phyloP scores from a whole-genome alignment of 2,329 filamentous ascomycete species.

The Monilinia aucupariae region DNA sequence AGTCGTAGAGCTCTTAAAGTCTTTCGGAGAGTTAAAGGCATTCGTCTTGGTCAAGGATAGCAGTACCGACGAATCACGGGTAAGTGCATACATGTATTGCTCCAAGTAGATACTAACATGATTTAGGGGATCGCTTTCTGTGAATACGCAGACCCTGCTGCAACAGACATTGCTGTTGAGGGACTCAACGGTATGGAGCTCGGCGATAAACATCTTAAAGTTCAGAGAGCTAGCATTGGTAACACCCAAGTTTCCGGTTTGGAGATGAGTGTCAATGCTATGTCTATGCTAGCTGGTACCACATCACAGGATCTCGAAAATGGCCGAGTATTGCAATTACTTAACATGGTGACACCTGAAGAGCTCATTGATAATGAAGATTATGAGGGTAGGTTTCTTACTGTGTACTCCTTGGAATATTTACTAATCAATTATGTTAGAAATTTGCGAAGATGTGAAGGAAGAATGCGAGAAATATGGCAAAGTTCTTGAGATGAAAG shows the following conservation, averaged over 20 bases:
- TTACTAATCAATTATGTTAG: slow-evolving; percentile 41
- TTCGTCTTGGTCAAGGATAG: slow-evolving; percentile 86
- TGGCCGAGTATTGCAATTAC: slow-evolving; percentile 78
- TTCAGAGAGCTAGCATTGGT: slow-evolving; percentile 84
- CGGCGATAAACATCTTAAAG: slow-evolving; percentile 78
- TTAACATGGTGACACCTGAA: slow-evolving; percentile 98
- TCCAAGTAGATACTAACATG: slow-evolving; percentile 31
- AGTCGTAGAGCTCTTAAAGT: slow-evolving; percentile 79
- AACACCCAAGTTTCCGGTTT: slow-evolving; percentile 87
- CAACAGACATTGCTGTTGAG: slow-evolving; percentile 81
- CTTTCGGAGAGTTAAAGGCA: slow-evolving; percentile 89
- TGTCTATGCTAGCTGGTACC: slow-evolving; percentile 94
- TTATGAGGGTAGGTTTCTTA: slow-evolving; percentile 68
- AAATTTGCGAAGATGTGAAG: slow-evolving; percentile 91
- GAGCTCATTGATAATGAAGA: slow-evolving; percentile 92
- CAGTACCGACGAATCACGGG: slow-evolving; percentile 78
- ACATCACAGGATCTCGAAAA: slow-evolving; percentile 72
- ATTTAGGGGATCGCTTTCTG: slow-evolving; percentile 87
- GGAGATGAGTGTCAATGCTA: slow-evolving; percentile 94
- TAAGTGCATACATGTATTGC: slow-evolving; percentile 45
- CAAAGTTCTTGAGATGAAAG: slow-evolving; percentile 78
- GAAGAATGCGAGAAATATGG: slow-evolving; percentile 95
- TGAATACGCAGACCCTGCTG: slow-evolving; percentile 74
- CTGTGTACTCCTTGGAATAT: not conserved
- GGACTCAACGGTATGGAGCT: slow-evolving; percentile 91